Percentiles rank a stretch among this genome's conserved stretches.
These are phyloP conservation scores for Annulohypoxylon truncatum DNA, from an alignment of 2,329 filamentous ascomycete species.

Conservation along the genomic window DNA sequence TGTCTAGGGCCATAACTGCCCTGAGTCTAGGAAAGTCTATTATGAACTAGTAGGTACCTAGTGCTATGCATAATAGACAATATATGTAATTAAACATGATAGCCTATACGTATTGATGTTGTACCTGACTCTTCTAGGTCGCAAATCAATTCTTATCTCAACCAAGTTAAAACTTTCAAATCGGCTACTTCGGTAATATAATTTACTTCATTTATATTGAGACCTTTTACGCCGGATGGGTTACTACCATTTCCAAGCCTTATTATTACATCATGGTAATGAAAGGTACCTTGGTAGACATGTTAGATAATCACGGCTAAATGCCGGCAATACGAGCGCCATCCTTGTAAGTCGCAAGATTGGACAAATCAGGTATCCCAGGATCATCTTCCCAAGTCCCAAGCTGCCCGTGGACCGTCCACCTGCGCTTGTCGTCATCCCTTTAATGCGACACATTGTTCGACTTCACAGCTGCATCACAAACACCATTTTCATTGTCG, in stretches of 20 bases:
- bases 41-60: no score
- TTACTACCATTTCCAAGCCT: background rate
- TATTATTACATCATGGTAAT: background rate
- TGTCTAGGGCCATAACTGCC: background rate
- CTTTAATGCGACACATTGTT: slow-evolving; percentile 34
- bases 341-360: slow-evolving; percentile 3
- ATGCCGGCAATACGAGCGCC: slow-evolving; percentile 7
- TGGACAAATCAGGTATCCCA: slow-evolving; percentile 5
- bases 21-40: background rate
- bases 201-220: background rate
- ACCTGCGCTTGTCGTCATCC: slow-evolving; percentile 39
- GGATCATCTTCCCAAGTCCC: slow-evolving; percentile 15
- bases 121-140: background rate
- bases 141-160: background rate
- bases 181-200: background rate
- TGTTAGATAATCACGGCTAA: slow-evolving; percentile 14
- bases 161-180: background rate
- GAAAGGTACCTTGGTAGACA: background rate
- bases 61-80: background rate
- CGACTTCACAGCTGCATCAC: background rate
- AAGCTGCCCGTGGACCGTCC: slow-evolving; percentile 17
- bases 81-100: background rate
- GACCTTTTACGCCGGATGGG: background rate
- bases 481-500: background rate
- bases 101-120: background rate